Evolutionary conservation across 768 basidiomycete species (phyloP).

Genomic region (Pleurotus cornucopiae): DNA sequence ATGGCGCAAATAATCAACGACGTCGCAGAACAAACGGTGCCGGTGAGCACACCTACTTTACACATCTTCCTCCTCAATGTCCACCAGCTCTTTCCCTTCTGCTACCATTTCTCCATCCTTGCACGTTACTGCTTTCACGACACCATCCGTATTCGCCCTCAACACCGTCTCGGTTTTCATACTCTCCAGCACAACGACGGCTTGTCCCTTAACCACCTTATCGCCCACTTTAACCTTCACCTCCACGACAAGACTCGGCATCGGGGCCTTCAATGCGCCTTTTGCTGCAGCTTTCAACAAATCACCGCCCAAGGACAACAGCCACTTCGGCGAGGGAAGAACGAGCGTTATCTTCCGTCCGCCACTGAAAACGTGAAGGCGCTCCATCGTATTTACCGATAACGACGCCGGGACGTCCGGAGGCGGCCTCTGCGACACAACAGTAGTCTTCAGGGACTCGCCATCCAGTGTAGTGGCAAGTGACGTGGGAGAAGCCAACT

Average conservation of each 20-base stretch:
- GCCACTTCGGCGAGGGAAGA: conserved; percentile 68
- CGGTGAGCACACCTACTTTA: conserved; percentile 6
- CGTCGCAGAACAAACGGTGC: no score
- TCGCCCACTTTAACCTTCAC: conserved; percentile 78
- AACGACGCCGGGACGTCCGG: conserved; percentile 49
- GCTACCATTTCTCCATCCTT: conserved; percentile 89
- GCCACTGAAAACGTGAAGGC: conserved; percentile 69
- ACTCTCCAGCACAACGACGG: conserved; percentile 82
- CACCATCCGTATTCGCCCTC: conserved; percentile 63
- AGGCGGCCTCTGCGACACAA: conserved; percentile 67
- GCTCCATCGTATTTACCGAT: conserved; percentile 58
- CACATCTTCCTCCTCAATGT: conserved; percentile 45
- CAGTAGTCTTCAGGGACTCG: conserved; percentile 51
- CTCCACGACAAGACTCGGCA: conserved; percentile 93
- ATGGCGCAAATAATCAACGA: no score
- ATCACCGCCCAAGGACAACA: conserved; percentile 62
- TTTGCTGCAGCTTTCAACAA: conserved; percentile 43
- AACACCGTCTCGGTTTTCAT: conserved; percentile 98
- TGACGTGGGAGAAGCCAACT: conserved; percentile 48
- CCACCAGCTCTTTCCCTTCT: conserved; percentile 76
- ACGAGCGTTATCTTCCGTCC: conserved; percentile 64
- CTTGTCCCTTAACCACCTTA: conserved; percentile 74
- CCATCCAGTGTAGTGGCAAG: conserved; percentile 52
- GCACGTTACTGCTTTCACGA: conserved; percentile 70
- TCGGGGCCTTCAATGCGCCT: conserved; percentile 75